Evolutionary conservation across 225 moss, liverwort and hornwort genomes (phyloP).

Genomic region (Marchantia polymorpha): DNA sequence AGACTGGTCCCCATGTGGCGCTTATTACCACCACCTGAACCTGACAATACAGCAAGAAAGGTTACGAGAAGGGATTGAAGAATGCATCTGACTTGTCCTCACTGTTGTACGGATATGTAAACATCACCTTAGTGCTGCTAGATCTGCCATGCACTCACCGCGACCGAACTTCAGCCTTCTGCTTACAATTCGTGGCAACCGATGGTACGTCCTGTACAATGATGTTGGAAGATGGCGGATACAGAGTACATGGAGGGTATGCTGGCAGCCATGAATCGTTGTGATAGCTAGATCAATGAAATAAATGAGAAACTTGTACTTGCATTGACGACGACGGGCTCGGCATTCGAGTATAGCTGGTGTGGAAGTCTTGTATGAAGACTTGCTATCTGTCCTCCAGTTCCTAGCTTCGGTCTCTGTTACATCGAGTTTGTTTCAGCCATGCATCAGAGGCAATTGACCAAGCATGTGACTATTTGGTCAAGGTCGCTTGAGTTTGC

Average conservation of each 20-base stretch:
- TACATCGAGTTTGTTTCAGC: not conserved
- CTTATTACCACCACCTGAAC: not conserved
- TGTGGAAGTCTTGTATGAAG: not conserved
- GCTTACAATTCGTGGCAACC: not conserved
- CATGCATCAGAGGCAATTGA: not conserved
- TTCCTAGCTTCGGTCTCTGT: not conserved
- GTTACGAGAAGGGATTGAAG: not conserved
- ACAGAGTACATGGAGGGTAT: not conserved
- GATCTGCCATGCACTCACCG: not conserved
- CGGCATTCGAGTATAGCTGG: not conserved
- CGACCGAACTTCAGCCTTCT: not conserved
- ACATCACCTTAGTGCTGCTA: not conserved
- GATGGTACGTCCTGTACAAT: not conserved
- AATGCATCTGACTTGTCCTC: not conserved
- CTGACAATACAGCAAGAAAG: not conserved
- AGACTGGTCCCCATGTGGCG: not conserved
- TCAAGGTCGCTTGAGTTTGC: not conserved
- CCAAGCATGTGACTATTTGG: not conserved
- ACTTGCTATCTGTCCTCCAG: not conserved
- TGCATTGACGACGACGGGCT: not conserved
- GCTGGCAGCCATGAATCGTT: not conserved
- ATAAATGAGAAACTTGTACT: not conserved
- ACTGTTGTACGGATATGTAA: not conserved
- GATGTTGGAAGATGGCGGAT: not conserved
- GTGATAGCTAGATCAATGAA: not conserved